Percentiles rank a stretch among this genome's conserved stretches.
These are phyloP conservation scores for Lachnellula arida DNA, from an alignment of 2,329 filamentous ascomycete genomes.

Conservation along the genomic window DNA sequence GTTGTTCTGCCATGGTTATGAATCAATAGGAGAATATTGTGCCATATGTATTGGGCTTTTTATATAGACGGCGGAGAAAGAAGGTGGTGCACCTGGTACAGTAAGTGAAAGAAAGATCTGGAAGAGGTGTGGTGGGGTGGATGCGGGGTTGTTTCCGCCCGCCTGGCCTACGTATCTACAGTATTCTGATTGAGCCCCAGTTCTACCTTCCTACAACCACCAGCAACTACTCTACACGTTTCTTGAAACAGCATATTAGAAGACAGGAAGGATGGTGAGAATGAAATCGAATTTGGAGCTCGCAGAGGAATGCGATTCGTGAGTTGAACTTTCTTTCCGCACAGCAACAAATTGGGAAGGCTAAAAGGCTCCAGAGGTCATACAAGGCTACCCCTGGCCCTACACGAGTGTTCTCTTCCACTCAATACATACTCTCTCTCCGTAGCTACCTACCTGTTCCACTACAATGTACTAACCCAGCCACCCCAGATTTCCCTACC, in stretches of 20 bases:
- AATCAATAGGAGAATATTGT: not conserved
- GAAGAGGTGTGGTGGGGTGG: not conserved
- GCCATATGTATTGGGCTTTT: not conserved
- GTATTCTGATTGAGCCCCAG: not conserved
- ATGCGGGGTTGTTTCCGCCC: too few species aligned
- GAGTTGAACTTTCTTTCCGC: slow-evolving; percentile 28
- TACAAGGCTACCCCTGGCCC: not conserved
- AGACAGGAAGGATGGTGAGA: not conserved
- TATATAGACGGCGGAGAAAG: too few species aligned
- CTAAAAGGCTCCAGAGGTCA: not conserved
- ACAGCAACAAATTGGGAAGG: not conserved
- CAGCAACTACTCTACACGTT: too few species aligned
- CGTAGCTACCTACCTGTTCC: too few species aligned
- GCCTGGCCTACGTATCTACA: too few species aligned
- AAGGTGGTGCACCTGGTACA: too few species aligned
- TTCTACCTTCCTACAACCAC: not conserved
- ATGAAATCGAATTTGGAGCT: slow-evolving; percentile 45
- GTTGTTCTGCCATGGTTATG: slow-evolving; percentile 13
- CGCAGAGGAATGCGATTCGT: slow-evolving; percentile 51
- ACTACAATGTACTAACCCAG: slow-evolving; percentile 3
- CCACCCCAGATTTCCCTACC: slow-evolving; percentile 68
- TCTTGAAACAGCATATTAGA: not conserved
- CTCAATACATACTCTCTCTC: too few species aligned
- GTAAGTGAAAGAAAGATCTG: too few species aligned
- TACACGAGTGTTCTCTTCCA: not conserved